A percentile compares a stretch with the other conserved stretches of the same genome.
Evolutionary conservation across 306 rosid genomes (phyloP).

Genomic region (Bauhinia variegata): DNA sequence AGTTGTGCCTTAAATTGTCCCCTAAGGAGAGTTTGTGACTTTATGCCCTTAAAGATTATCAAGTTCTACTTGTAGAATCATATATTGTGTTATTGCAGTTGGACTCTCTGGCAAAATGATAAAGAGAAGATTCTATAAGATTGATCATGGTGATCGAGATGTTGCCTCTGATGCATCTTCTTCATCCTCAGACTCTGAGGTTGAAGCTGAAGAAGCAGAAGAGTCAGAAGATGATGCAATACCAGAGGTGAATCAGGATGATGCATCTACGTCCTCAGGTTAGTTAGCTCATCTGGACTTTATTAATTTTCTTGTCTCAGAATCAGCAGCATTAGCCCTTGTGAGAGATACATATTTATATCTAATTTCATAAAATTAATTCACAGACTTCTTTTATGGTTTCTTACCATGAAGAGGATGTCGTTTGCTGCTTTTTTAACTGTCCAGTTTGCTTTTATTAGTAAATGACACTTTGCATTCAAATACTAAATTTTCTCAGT

Average conservation of each 20-base stretch:
- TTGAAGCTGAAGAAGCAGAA: slow-evolving; percentile 43
- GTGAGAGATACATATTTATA: neutral
- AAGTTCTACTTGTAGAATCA: slow-evolving; percentile 8
- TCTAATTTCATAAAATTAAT: neutral
- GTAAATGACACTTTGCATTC: neutral
- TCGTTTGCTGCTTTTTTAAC: neutral
- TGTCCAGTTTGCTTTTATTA: neutral
- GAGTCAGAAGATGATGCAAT: slow-evolving; percentile 47
- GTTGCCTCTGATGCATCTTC: slow-evolving; percentile 63
- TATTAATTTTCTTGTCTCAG: neutral
- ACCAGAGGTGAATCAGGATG: slow-evolving; percentile 38
- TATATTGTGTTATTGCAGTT: slow-evolving; percentile 30
- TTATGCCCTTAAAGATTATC: slow-evolving; percentile 5
- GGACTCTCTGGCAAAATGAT: slow-evolving; percentile 50
- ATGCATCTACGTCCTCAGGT: slow-evolving; percentile 75
- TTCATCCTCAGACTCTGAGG: slow-evolving; percentile 61
- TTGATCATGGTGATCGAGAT: slow-evolving; percentile 68
- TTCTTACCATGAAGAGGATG: neutral
- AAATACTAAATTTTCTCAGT: neutral
- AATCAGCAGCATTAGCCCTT: neutral
- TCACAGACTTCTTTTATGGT: neutral
- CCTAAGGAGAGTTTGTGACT: neutral
- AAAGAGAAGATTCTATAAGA: slow-evolving; percentile 75
- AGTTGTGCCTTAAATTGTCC: too few species aligned
- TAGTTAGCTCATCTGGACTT: slow-evolving; percentile 16